Conservation (phyloP, 345 rosid genomes). For the Abelmoschus esculentus region DNA sequence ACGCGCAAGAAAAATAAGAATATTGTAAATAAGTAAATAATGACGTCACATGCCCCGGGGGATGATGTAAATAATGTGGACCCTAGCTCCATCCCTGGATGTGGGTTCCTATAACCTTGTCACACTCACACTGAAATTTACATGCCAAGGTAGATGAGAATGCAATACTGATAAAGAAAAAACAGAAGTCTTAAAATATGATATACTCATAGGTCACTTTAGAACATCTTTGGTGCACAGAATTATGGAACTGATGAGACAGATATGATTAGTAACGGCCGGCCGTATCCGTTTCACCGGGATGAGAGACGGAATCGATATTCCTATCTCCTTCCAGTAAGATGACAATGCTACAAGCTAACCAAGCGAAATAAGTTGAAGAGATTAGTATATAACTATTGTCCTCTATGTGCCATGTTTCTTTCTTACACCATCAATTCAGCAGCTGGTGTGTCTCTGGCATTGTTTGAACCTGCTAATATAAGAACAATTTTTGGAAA, state of each 20-base stretch:
- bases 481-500: background rate
- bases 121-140: too few relatives aligned
- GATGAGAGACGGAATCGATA: background rate
- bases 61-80: too few relatives aligned
- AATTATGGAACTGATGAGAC: background rate
- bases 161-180: too few relatives aligned
- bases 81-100: too few relatives aligned
- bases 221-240: background rate
- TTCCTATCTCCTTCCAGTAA: background rate
- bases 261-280: background rate
- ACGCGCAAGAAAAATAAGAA: too few relatives aligned
- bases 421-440: slow-evolving; percentile 16
- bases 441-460: background rate
- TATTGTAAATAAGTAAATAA: too few relatives aligned
- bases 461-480: slow-evolving; percentile 25
- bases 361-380: background rate
- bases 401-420: slow-evolving; percentile 16
- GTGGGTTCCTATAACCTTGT: too few relatives aligned
- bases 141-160: background rate
- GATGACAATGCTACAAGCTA: background rate
- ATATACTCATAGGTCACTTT: background rate
- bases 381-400: background rate
- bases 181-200: background rate
- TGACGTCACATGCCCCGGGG: too few relatives aligned
- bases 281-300: background rate